Evolutionary conservation across 2,329 filamentous ascomycete genomes (phyloP), one percentile per base, ranked within the genome.

Genomic region (Clarireedia monteithiana): DNA sequence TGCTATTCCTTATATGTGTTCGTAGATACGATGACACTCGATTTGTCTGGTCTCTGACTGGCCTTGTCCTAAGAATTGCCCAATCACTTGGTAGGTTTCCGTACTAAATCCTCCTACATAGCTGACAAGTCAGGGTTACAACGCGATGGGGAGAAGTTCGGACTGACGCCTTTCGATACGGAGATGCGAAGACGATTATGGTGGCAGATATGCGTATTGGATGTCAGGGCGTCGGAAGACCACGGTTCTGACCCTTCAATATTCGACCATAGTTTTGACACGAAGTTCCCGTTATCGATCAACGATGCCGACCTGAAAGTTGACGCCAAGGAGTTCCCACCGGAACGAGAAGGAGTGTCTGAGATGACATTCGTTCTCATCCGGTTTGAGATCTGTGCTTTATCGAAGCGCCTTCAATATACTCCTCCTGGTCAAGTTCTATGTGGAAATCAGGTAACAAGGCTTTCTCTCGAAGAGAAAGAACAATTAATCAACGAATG

Each of bases 181-280:
- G 82, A 85, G 65, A 80, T 82, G 72, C 73, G 81, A 20, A 73
- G 81, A 58, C 71, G 81, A 30, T 68, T 82, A 5, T 85, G 81
- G 81, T 84, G 80, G 78, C 76, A 80, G 58, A 67, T 84, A 2
- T 82, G 78, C 61, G 72, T 84, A 14, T 69, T 86, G 0, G 84
- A 87, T 64, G 74, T 77, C 3, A 72, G 83, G 58, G 75, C 82
- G 1, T 79, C 80, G 0, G 83, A 86, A 63, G 80, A 85, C 57
- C 81, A 85, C 63, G 82, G 82, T 0, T 80, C 79, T 23, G 82
- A 85, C 58, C 78, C 81, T 2, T 80, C 78, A 0, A 83, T 86
- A 44, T 68, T 75, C 2, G 74, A 80, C 49, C 74, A 77, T 12
- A 76, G 76, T 10, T 86, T 81, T 62, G 83, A 87, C 63, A 85